Evolutionary conservation across 179 eudicot genomes (phyloP).

Genomic region (Patellifolia procumbens): DNA sequence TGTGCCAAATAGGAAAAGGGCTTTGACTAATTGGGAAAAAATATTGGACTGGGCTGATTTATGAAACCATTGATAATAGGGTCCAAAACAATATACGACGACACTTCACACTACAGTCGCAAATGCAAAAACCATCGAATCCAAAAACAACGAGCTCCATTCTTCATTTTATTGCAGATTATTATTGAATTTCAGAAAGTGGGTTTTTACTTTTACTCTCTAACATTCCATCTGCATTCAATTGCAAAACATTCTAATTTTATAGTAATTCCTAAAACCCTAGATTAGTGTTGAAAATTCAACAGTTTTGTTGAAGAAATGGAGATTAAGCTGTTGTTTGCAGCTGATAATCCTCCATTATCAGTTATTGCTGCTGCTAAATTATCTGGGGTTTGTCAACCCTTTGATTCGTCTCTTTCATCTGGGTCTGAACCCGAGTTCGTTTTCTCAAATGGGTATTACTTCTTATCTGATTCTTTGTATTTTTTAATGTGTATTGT

Average conservation of each 20-base stretch:
- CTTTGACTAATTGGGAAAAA: not conserved
- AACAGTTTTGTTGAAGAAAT: not conserved
- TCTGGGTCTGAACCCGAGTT: slow-evolving; percentile 59
- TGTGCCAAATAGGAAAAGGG: no score
- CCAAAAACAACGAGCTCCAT: not conserved
- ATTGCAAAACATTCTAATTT: not conserved
- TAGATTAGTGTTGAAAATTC: not conserved
- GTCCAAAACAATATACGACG: not conserved
- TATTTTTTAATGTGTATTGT: not conserved
- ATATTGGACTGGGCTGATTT: not conserved
- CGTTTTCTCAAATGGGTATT: slow-evolving; percentile 57
- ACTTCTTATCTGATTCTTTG: not conserved
- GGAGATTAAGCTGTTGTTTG: slow-evolving; percentile 46
- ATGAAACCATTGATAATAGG: not conserved
- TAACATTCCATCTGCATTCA: not conserved
- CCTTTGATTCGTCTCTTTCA: slow-evolving; percentile 48
- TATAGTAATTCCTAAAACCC: not conserved
- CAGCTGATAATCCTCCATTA: slow-evolving; percentile 72
- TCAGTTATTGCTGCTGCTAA: slow-evolving; percentile 64
- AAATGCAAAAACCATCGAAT: not conserved
- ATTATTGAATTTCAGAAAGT: not conserved
- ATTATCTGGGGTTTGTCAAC: slow-evolving; percentile 44
- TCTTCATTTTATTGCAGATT: not conserved
- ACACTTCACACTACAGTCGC: no score
- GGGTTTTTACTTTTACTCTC: not conserved